These are phyloP conservation scores for Sugiyamaella neomexicana DNA, from an alignment of 1,139 yeast species.

Conservation along the genomic window DNA sequence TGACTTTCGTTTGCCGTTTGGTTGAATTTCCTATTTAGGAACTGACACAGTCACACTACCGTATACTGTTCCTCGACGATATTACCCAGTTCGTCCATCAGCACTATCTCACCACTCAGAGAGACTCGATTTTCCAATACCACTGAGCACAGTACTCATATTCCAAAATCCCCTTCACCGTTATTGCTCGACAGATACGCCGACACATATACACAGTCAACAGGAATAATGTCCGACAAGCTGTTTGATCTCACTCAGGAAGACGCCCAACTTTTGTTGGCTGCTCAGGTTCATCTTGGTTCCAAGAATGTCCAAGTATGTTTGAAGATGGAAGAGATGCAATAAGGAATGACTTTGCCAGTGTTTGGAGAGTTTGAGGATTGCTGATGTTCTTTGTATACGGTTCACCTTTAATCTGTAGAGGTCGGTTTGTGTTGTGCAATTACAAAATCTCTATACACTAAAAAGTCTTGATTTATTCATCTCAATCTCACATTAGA, in stretches of 20 bases:
- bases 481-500: too few species aligned
- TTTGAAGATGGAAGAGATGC: neutral
- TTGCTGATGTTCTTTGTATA: too few species aligned
- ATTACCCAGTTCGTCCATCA: neutral
- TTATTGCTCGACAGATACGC: slow-evolving; percentile 16
- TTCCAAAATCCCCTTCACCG: slow-evolving; percentile 18
- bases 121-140: slow-evolving; percentile 13
- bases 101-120: slow-evolving; percentile 12
- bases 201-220: slow-evolving; percentile 17
- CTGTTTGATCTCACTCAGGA: slow-evolving; percentile 87
- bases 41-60: slow-evolving; percentile 4
- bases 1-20: neutral
- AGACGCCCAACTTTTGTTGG: slow-evolving; percentile 99
- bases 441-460: too few species aligned
- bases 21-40: slow-evolving; percentile 1
- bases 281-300: slow-evolving; percentile 99
- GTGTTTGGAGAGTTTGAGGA: too few species aligned
- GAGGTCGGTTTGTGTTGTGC: too few species aligned
- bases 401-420: too few species aligned
- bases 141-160: slow-evolving; percentile 8
- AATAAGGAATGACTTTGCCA: slow-evolving; percentile 47
- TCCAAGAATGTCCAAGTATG: slow-evolving; percentile 91
- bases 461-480: too few species aligned
- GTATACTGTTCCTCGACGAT: neutral
- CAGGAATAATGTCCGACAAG: slow-evolving; percentile 64